Percentiles rank a stretch among this genome's conserved stretches.
Conservation (phyloP, 148 eudicot genomes). For the Talinum fruticosum region DNA sequence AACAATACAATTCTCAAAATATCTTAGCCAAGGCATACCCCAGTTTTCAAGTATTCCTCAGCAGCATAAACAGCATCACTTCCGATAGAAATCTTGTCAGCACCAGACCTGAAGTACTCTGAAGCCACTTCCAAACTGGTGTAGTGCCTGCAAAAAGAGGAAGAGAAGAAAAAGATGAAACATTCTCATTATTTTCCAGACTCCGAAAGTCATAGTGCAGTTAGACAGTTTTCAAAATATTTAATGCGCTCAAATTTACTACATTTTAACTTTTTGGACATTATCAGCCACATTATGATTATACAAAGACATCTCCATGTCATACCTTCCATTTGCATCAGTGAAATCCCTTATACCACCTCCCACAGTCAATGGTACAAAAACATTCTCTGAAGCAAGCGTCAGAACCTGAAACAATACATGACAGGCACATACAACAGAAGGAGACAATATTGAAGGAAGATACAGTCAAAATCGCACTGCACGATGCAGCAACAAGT, state of each 20-base stretch:
- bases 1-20: conserved; percentile 2
- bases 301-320: background rate
- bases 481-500: background rate
- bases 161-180: background rate
- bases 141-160: conserved; percentile 57
- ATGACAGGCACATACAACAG: background rate
- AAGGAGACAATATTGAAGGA: background rate
- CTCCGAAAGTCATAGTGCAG: background rate
- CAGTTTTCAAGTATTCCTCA: conserved; percentile 75
- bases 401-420: conserved; percentile 68
- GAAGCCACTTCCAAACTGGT: conserved; percentile 98
- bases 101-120: conserved; percentile 97
- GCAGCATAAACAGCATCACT: conserved; percentile 99
- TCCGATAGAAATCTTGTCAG: conserved; percentile 94
- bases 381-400: conserved; percentile 78
- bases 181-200: background rate
- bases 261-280: background rate
- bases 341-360: conserved; percentile 98
- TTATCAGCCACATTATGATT: background rate
- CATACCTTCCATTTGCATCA: conserved; percentile 89
- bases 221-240: background rate
- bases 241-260: background rate
- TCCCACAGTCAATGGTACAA: conserved; percentile 96
- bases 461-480: background rate
- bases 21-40: conserved; percentile 43